Percentiles rank a stretch among this genome's conserved stretches.
phyloP scores from a whole-genome alignment of 2,329 filamentous ascomycete species.

The Ophioceras dolichostomum region DNA sequence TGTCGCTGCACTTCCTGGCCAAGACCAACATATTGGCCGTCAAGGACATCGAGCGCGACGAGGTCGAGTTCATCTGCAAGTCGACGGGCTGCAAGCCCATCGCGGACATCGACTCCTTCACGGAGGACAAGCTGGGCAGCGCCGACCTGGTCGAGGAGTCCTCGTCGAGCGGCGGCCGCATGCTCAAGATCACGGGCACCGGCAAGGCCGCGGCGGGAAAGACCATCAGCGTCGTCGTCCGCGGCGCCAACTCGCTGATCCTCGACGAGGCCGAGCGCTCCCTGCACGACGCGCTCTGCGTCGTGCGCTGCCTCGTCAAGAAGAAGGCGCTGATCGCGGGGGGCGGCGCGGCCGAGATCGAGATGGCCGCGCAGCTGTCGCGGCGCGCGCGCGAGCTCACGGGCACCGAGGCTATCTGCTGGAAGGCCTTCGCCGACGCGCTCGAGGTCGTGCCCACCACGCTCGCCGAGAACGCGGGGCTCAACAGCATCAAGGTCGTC shows the following conservation, averaged over 20 bases:
- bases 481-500: conserved; percentile 98
- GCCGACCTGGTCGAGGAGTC: conserved; percentile 92
- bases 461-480: conserved; percentile 88
- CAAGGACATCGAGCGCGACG: conserved; percentile 97
- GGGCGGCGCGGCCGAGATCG: conserved; percentile 91
- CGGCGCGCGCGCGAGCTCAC: conserved; percentile 71
- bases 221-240: conserved; percentile 89
- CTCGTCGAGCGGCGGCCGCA: conserved; percentile 73
- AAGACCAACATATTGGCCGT: conserved; percentile 92
- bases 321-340: conserved; percentile 99
- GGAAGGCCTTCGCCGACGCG: conserved; percentile 96
- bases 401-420: conserved; percentile 95
- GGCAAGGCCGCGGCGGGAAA: conserved; percentile 75
- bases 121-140: conserved; percentile 91
- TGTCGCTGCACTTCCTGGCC: conserved; percentile 93
- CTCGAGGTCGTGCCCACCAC: conserved; percentile 97
- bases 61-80: conserved; percentile 99
- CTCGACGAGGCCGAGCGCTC: conserved; percentile 95
- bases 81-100: conserved; percentile 98
- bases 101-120: conserved; percentile 96
- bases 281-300: conserved; percentile 93
- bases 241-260: conserved; percentile 88
- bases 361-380: conserved; percentile 79
- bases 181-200: conserved; percentile 91
- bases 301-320: conserved; percentile 95